These are phyloP conservation scores for Vaucheria bursata DNA, from an alignment of 352 stramenopile genomes.

Conservation along the genomic window DNA sequence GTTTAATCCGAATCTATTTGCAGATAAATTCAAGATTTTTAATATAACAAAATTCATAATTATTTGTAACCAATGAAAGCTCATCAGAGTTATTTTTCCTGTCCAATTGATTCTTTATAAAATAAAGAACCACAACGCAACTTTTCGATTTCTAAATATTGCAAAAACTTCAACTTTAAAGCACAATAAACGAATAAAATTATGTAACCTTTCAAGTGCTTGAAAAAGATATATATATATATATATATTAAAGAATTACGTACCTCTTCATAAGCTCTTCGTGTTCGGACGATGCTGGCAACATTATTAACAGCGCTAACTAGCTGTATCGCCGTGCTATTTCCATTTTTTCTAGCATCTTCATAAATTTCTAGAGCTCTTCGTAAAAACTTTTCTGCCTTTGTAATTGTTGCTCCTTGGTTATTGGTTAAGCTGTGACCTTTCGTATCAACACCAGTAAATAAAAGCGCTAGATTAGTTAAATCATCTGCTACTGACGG, in stretches of 20 bases:
- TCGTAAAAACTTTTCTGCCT: conserved; percentile 12
- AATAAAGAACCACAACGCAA: too few species aligned
- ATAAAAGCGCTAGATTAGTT: conserved; percentile 4
- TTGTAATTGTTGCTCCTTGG: not conserved
- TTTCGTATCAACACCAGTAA: not conserved
- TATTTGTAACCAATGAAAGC: too few species aligned
- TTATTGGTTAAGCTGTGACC: not conserved
- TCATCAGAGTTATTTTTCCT: too few species aligned
- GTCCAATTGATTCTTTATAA: too few species aligned
- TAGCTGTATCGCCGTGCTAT: not conserved
- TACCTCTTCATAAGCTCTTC: not conserved
- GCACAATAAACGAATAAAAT: too few species aligned
- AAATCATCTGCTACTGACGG: conserved; percentile 7
- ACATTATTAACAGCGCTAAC: conserved; percentile 12
- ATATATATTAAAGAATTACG: conserved; percentile 2
- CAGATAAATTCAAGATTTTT: too few species aligned
- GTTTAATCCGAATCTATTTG: too few species aligned
- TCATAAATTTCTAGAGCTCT: conserved; percentile 9
- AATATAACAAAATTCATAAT: too few species aligned
- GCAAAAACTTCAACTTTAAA: too few species aligned
- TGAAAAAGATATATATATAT: too few species aligned
- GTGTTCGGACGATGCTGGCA: not conserved
- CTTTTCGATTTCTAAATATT: too few species aligned
- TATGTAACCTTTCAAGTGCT: too few species aligned
- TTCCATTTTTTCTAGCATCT: not conserved